These are phyloP conservation scores for Acanthamoeba healyi DNA, from an alignment of 208 protist genomes.

Conservation along the genomic window DNA sequence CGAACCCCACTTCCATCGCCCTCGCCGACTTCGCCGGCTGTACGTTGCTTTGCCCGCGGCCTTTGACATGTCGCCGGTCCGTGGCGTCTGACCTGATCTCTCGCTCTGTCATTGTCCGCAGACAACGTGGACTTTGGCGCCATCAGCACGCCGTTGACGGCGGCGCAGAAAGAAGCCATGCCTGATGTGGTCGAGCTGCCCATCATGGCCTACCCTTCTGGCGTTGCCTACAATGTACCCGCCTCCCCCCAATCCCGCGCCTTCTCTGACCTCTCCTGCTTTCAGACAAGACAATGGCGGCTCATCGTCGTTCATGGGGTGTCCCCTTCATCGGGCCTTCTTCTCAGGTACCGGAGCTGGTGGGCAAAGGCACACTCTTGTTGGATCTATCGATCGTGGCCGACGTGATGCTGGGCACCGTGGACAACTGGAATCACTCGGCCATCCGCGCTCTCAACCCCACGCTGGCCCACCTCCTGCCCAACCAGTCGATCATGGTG, in stretches of 20 bases:
- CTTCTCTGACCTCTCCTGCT: too few species aligned
- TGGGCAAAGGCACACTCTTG: background rate
- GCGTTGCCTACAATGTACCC: background rate
- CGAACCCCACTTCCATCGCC: background rate
- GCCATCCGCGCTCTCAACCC: conserved; percentile 23
- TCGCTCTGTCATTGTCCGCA: background rate
- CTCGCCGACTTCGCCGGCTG: background rate
- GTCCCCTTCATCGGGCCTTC: too few species aligned
- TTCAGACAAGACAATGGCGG: background rate
- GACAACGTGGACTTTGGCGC: conserved; percentile 51
- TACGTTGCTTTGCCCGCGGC: background rate
- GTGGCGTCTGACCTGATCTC: background rate
- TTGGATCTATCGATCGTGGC: background rate
- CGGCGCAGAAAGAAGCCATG: background rate
- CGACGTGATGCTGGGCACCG: conserved; percentile 3
- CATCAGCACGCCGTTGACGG: background rate
- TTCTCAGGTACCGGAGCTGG: background rate
- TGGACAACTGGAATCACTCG: conserved; percentile 5
- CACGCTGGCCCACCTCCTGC: background rate
- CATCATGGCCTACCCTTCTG: background rate
- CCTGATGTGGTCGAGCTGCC: background rate
- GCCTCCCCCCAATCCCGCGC: background rate
- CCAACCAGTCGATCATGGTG: background rate
- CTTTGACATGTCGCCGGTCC: too few species aligned
- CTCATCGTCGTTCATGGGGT: too few species aligned